Conservation (phyloP, 345 rosid genomes). For the Eucalyptus marginata region DNA sequence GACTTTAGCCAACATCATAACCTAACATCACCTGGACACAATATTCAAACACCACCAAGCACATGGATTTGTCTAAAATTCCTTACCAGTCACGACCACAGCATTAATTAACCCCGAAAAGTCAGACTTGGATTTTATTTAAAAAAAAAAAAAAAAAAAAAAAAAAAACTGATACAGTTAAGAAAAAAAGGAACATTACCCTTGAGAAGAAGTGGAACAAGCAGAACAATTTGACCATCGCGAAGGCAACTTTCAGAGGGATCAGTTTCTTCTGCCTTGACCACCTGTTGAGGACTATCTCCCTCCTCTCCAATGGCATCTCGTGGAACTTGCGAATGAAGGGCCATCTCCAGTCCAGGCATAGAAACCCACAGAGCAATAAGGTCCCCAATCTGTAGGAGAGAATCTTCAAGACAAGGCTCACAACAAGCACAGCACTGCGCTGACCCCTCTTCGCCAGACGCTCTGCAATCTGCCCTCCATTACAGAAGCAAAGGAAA, state of each 20-base stretch:
- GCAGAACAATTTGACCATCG: slow-evolving; percentile 32
- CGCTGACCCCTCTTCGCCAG: slow-evolving; percentile 26
- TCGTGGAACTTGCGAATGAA: slow-evolving; percentile 59
- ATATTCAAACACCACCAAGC: neutral
- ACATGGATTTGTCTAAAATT: neutral
- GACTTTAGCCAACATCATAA: neutral
- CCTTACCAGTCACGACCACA: neutral
- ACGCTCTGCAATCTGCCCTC: slow-evolving; percentile 53
- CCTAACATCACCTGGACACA: neutral
- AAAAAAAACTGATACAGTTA: neutral
- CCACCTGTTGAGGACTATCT: slow-evolving; percentile 46
- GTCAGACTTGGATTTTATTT: neutral
- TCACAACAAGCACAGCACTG: slow-evolving; percentile 21
- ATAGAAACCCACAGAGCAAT: slow-evolving; percentile 50
- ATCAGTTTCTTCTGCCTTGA: slow-evolving; percentile 13
- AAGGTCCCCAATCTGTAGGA: slow-evolving; percentile 62
- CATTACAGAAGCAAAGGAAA: neutral
- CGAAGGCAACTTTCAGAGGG: slow-evolving; percentile 44
- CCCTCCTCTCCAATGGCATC: slow-evolving; percentile 47
- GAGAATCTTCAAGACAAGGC: slow-evolving; percentile 25
- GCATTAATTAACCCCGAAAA: neutral
- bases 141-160: accelerated
- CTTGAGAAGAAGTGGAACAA: neutral
- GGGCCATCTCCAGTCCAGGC: slow-evolving; percentile 55
- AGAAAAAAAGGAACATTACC: neutral